A percentile compares a stretch with the other conserved stretches of the same genome.
These are phyloP conservation scores for Chlamydomonas sphaeroides DNA, from an alignment of 139 green algal species.

Conservation along the genomic window DNA sequence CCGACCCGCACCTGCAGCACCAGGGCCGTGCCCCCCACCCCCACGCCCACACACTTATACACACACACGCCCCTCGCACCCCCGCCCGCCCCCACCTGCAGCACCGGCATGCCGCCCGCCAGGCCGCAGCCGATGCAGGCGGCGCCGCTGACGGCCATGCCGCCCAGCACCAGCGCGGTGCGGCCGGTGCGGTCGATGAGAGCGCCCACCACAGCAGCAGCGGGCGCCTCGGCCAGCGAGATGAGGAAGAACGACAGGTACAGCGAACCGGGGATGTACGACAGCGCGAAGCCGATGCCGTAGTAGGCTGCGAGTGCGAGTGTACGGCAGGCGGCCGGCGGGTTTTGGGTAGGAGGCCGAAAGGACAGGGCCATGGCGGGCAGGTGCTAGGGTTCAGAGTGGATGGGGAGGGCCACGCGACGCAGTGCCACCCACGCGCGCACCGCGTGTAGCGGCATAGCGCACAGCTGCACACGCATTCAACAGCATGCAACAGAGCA, in stretches of 20 bases:
- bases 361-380: too few species aligned
- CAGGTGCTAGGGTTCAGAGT: too few species aligned
- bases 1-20: too few species aligned
- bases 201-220: neutral
- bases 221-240: conserved; percentile 8
- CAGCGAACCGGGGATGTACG: conserved; percentile 9
- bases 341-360: too few species aligned
- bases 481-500: too few species aligned
- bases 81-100: neutral
- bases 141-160: conserved; percentile 5
- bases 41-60: neutral
- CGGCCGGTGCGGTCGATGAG: conserved; percentile 16
- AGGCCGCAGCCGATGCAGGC: conserved; percentile 21
- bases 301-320: too few species aligned
- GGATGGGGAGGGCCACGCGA: too few species aligned
- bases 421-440: too few species aligned
- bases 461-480: too few species aligned
- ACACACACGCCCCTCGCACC: too few species aligned
- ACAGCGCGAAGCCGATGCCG: conserved; percentile 34
- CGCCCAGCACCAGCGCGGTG: conserved; percentile 10
- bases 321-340: too few species aligned
- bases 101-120: neutral
- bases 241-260: conserved; percentile 16
- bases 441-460: too few species aligned
- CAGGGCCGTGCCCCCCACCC: neutral